phyloP scores from a whole-genome alignment of 106 monocot species.

The Phalaenopsis equestris region DNA sequence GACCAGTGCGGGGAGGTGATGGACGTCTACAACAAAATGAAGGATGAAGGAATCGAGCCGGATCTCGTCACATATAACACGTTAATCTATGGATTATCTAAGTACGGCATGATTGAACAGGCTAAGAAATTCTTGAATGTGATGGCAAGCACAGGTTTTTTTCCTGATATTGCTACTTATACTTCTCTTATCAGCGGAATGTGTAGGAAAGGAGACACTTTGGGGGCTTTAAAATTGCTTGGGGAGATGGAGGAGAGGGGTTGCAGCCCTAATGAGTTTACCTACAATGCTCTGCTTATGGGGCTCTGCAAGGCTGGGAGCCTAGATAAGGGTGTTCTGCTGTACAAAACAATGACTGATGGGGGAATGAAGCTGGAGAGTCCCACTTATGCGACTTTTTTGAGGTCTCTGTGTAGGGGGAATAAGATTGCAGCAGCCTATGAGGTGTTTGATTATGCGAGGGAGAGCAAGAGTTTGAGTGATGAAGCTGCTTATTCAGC shows the following conservation, averaged over 20 bases:
- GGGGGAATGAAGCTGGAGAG: slow-evolving; percentile 65
- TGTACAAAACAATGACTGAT: slow-evolving; percentile 52
- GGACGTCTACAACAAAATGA: slow-evolving; percentile 83
- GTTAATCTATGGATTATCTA: slow-evolving; percentile 70
- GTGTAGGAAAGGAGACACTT: slow-evolving; percentile 79
- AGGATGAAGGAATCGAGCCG: slow-evolving; percentile 76
- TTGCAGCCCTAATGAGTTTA: slow-evolving; percentile 75
- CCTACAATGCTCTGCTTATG: slow-evolving; percentile 82
- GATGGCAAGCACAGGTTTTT: slow-evolving; percentile 60
- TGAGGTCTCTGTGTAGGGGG: slow-evolving; percentile 56
- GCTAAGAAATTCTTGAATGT: slow-evolving; percentile 61
- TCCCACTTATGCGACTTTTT: slow-evolving; percentile 61
- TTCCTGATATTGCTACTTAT: slow-evolving; percentile 69
- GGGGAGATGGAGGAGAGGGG: slow-evolving; percentile 81
- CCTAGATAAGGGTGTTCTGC: slow-evolving; percentile 62
- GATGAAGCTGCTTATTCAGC: slow-evolving; percentile 62
- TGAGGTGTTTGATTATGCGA: slow-evolving; percentile 82
- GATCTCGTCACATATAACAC: slow-evolving; percentile 92
- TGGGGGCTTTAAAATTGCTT: slow-evolving; percentile 51
- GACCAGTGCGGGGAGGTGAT: slow-evolving; percentile 64
- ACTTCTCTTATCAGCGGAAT: slow-evolving; percentile 85
- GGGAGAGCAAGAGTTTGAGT: slow-evolving; percentile 67
- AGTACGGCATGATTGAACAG: slow-evolving; percentile 63
- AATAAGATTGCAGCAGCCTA: slow-evolving; percentile 70
- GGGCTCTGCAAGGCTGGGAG: slow-evolving; percentile 69